Evolutionary conservation across 306 rosid species (phyloP), one percentile per base, ranked within the genome.

Genomic region (Neltuma alba): DNA sequence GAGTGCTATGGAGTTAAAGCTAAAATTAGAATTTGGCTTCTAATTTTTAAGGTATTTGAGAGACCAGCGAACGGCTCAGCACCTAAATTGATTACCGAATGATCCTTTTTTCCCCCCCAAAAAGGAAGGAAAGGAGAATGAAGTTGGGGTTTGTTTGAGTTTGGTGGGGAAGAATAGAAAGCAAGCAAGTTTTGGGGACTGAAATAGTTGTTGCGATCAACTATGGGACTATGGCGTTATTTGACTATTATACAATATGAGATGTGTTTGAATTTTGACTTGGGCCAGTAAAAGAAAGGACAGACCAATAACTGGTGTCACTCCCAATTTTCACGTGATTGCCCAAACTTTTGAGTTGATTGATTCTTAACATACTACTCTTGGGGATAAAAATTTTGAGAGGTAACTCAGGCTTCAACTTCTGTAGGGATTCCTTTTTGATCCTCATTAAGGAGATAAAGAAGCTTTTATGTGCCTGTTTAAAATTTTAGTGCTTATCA

Each of bases 401-500:
- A 23, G 15, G 60, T 58, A 31, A 41, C 34, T 70, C n/a, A 30
- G 27, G 62, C 25, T 74, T 41, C 38, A 21, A 21, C 31, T n/a
- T 58, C 36, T 12, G 1, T 58, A 13, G 13, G 66, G 66, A 60
- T 60, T 57, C 1, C 0, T 23, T 57, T 57, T 25, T 23, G 63
- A n/a, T 60, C 33, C 72, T 54, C 33, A 28, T 18, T 41, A 30
- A 12, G 70, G 44, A 21, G 36, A 75, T 70, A 18, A 11, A 36
- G 55, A 58, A 40, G 61, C 38, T 55, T 64, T 79, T 52, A 3
- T 71, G 21, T 57, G 72, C 36, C 37, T 25, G 11, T 44, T 28
- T 31, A 34, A 70, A 52, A 37, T 54, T 60, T 76, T 33, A 58
- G 75, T 67, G 77, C 23, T 76, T 62, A 30, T 18, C 27, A 52